Evolutionary conservation across 768 basidiomycete genomes (phyloP).

Genomic region (Paxillus ammoniavirescens): DNA sequence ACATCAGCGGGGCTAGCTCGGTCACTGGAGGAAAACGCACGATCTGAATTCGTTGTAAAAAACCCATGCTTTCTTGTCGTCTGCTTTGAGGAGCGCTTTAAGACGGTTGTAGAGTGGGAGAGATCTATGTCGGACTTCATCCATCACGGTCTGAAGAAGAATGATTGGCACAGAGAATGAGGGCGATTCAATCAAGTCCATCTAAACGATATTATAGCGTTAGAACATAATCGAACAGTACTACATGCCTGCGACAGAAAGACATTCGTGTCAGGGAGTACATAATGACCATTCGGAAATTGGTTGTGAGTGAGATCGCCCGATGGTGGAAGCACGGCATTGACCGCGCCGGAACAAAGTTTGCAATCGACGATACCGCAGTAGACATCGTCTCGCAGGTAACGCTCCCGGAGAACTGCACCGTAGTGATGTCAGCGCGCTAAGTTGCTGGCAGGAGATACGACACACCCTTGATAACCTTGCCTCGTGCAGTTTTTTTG

Average conservation of each 20-base stretch:
- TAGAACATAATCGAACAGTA: not conserved
- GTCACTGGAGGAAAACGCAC: slow-evolving; percentile 42
- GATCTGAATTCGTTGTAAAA: slow-evolving; percentile 87
- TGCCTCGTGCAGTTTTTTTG: slow-evolving; percentile 92
- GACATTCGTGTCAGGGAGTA: slow-evolving; percentile 94
- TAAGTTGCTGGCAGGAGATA: not conserved
- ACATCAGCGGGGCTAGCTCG: not conserved
- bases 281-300: slow-evolving; percentile 69
- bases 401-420: slow-evolving; percentile 87
- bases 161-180: slow-evolving; percentile 79
- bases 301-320: slow-evolving; percentile 58
- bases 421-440: not conserved
- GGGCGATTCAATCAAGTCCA: slow-evolving; percentile 88
- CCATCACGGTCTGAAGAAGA: slow-evolving; percentile 90
- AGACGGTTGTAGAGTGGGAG: slow-evolving; percentile 91
- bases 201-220: slow-evolving; percentile 44
- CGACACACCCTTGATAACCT: slow-evolving; percentile 83
- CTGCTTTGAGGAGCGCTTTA: slow-evolving; percentile 77
- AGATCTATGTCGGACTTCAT: slow-evolving; percentile 94
- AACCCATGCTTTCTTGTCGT: slow-evolving; percentile 82
- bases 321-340: slow-evolving; percentile 51
- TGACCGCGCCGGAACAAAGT: slow-evolving; percentile 46
- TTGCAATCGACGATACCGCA: slow-evolving; percentile 79
- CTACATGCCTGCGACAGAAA: slow-evolving; percentile 79
- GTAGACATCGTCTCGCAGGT: slow-evolving; percentile 86